These are phyloP conservation scores for Phycomyces blakesleeanus DNA, from an alignment of 192 early-diverging fungal species.

Conservation along the genomic window DNA sequence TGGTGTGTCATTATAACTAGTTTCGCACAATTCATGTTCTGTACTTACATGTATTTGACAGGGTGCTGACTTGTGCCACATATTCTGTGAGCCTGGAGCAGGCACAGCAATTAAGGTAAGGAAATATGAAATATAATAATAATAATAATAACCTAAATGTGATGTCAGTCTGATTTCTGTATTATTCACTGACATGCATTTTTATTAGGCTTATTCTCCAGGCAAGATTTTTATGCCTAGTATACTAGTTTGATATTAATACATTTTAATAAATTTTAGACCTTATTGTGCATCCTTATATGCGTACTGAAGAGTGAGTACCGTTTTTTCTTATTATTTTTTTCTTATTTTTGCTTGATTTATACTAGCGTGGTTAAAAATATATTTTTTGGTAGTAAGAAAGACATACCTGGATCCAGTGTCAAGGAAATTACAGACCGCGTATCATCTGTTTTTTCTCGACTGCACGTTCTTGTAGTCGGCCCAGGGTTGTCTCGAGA, in stretches of 20 bases:
- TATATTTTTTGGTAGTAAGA: neutral
- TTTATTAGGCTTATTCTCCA: conserved; percentile 40
- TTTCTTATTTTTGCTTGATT: neutral
- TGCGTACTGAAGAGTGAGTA: conserved; percentile 46
- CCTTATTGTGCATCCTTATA: conserved; percentile 90
- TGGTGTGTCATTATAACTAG: conserved; percentile 43
- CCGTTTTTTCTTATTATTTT: too few species aligned
- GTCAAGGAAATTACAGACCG: conserved; percentile 43
- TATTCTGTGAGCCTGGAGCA: conserved; percentile 83
- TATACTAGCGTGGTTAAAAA: neutral
- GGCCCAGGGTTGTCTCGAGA: conserved; percentile 92
- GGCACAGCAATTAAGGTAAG: conserved; percentile 69
- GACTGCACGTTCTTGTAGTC: conserved; percentile 81
- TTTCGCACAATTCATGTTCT: neutral
- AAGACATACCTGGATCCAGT: neutral
- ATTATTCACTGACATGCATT: conserved; percentile 4
- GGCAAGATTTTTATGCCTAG: conserved; percentile 16
- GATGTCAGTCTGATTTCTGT: neutral
- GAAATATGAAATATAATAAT: too few species aligned
- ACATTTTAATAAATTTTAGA: conserved; percentile 35
- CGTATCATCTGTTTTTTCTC: conserved; percentile 50
- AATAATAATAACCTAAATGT: neutral
- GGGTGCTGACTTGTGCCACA: conserved; percentile 83
- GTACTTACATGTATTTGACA: conserved; percentile 23
- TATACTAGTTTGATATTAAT: conserved; percentile 6